A percentile compares a stretch with the other conserved stretches of the same genome.
Evolutionary conservation across 805 yeast genomes (phyloP).

Genomic region (Yamadazyma sp.): DNA sequence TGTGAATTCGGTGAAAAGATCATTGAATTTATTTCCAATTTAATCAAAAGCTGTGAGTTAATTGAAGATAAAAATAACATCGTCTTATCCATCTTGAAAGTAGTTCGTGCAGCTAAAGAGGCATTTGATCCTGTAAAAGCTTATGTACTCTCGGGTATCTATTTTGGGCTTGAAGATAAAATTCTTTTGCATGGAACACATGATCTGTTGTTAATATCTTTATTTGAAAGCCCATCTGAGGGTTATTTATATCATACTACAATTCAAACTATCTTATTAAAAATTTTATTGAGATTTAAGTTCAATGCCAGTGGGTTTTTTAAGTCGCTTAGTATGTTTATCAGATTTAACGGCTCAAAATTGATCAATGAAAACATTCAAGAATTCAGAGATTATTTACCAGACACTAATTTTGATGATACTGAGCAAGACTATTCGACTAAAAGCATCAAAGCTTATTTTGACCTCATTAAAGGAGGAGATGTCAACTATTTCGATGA

Average conservation of each 20-base stretch:
- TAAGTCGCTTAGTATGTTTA: constrained; percentile 31
- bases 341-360: constrained; percentile 35
- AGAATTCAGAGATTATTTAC: constrained; percentile 16
- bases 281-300: constrained; percentile 40
- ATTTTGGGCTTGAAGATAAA: constrained; percentile 43
- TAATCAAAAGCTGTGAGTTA: constrained; percentile 26
- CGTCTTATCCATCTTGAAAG: constrained; percentile 31
- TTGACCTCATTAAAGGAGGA: constrained; percentile 3
- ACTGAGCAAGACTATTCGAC: constrained; percentile 3
- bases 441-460: constrained; percentile 5
- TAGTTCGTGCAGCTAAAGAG: constrained; percentile 46
- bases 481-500: background rate
- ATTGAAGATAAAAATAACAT: constrained; percentile 24
- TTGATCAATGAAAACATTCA: constrained; percentile 18
- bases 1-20: constrained; percentile 63
- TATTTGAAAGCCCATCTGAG: constrained; percentile 40
- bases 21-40: constrained; percentile 40
- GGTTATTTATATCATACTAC: constrained; percentile 52
- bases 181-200: constrained; percentile 23
- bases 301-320: constrained; percentile 19
- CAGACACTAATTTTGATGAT: constrained; percentile 4
- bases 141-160: constrained; percentile 55
- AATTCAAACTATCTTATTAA: constrained; percentile 50
- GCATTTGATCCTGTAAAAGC: constrained; percentile 71
- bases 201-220: constrained; percentile 20